These are phyloP conservation scores for Alloascoidea africana DNA, from an alignment of 805 yeast genomes.

Conservation along the genomic window DNA sequence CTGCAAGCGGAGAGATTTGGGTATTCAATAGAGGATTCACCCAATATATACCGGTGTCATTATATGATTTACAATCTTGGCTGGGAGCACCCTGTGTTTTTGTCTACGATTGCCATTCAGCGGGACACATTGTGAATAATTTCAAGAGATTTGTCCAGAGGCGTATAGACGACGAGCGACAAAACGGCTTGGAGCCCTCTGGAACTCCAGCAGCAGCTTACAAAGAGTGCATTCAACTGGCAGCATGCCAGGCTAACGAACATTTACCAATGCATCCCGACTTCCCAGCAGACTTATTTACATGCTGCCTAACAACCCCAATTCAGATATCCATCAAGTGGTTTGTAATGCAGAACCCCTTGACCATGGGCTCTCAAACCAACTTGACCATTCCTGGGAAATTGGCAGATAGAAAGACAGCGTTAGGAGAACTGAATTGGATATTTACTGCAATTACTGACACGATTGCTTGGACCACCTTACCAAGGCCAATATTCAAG, in stretches of 20 bases:
- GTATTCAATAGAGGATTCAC: constrained; percentile 95
- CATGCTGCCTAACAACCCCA: constrained; percentile 91
- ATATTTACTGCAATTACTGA: constrained; percentile 96
- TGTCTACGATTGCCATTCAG: constrained; percentile 88
- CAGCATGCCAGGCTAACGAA: constrained; percentile 83
- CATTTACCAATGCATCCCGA: constrained; percentile 85
- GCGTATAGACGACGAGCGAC: constrained; percentile 62
- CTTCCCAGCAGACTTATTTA: constrained; percentile 88
- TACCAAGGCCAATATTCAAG: constrained; percentile 80
- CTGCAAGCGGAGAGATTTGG: constrained; percentile 95
- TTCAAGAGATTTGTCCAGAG: constrained; percentile 84
- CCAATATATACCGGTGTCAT: constrained; percentile 89
- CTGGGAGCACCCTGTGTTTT: constrained; percentile 94
- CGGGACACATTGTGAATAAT: constrained; percentile 84
- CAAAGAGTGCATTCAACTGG: constrained; percentile 81
- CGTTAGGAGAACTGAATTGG: constrained; percentile 93
- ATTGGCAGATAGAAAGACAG: constrained; percentile 84
- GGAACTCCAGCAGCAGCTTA: constrained; percentile 55
- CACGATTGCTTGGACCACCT: constrained; percentile 92
- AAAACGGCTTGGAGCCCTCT: constrained; percentile 5
- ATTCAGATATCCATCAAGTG: constrained; percentile 87
- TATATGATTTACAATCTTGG: constrained; percentile 95
- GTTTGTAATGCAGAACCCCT: constrained; percentile 76
- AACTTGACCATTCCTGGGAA: constrained; percentile 74
- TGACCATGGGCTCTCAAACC: constrained; percentile 25